Evolutionary conservation across 441 rosid species (phyloP).

Genomic region (Jatropha multifida): DNA sequence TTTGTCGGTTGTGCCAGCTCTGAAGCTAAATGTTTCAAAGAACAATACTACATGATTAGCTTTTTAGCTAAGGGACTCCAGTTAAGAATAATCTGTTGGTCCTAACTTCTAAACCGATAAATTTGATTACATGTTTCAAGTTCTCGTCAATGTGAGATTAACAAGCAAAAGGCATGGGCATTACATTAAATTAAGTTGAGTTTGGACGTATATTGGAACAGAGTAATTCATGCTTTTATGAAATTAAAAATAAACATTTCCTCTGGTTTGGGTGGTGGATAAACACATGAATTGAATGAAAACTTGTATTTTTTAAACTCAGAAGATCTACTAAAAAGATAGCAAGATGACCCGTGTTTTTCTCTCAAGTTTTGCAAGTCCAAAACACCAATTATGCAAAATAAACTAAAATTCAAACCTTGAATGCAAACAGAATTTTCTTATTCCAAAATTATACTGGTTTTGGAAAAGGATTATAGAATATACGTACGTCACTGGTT

Average conservation of each 20-base stretch:
- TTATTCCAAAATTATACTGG: neutral
- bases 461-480: neutral
- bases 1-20: constrained; percentile 43
- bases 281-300: neutral
- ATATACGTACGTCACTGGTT: neutral
- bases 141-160: neutral
- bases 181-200: neutral
- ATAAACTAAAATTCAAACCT: neutral
- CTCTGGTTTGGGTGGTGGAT: neutral
- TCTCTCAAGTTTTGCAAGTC: neutral
- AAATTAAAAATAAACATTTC: neutral
- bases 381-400: neutral
- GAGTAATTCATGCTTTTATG: too few relatives aligned
- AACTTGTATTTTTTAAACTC: neutral
- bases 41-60: neutral
- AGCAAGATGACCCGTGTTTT: neutral
- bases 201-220: neutral
- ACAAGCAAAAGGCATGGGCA: neutral
- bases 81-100: neutral
- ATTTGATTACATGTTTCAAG: neutral
- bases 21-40: constrained; percentile 28
- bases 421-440: neutral
- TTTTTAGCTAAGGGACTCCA: neutral
- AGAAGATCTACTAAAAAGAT: neutral
- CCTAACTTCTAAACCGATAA: neutral